Evolutionary conservation across 75 land plant species (phyloP).

Genomic region (Chamaecyparis obtusa): DNA sequence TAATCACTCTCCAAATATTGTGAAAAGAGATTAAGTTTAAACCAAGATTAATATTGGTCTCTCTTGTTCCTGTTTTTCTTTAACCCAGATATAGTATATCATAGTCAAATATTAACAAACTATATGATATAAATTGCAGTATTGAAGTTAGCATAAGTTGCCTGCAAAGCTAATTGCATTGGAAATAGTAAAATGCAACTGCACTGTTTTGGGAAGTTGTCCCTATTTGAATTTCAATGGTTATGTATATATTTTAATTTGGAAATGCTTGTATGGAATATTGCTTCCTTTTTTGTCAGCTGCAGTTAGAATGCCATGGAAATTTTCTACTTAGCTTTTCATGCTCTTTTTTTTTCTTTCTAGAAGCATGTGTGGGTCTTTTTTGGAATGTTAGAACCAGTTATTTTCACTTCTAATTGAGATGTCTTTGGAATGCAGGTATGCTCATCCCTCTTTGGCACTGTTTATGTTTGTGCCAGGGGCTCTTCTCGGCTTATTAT

Average conservation of each 20-base stretch:
- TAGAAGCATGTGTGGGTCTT: background rate
- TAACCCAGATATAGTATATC: background rate
- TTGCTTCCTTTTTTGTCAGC: background rate
- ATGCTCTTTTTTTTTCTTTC: background rate
- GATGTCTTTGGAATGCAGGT: conserved; percentile 41
- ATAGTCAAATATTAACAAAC: background rate
- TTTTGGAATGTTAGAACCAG: background rate
- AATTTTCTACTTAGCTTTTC: background rate
- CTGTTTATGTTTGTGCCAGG: conserved; percentile 76
- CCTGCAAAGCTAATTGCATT: background rate
- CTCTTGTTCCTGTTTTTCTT: background rate
- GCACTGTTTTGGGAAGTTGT: background rate
- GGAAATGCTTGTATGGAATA: background rate
- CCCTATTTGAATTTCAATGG: background rate
- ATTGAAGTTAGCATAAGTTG: background rate
- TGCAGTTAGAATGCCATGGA: background rate
- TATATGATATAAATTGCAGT: background rate
- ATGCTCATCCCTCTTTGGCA: conserved; percentile 81
- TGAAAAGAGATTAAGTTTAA: background rate
- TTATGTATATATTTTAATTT: background rate
- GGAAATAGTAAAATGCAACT: background rate
- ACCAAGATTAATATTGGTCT: background rate
- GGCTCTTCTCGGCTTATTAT: conserved; percentile 68
- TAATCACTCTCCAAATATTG: background rate
- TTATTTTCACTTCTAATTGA: background rate